Conservation (phyloP, 371 early-diverging fungal species). For the Mucor lusitanicus region DNA sequence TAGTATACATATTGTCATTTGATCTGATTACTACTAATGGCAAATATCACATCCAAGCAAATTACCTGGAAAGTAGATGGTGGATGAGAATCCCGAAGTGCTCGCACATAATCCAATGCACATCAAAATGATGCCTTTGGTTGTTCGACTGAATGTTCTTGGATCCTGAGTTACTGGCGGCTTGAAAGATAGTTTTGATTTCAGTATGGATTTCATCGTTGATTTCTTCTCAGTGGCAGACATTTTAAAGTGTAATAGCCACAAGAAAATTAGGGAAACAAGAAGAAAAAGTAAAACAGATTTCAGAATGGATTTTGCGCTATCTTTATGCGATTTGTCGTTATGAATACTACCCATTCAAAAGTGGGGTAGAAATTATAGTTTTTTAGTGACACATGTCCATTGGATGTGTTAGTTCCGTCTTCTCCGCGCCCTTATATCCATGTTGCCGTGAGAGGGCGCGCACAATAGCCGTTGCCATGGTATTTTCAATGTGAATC, state of each 20-base stretch:
- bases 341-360: background rate
- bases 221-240: background rate
- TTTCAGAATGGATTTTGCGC: background rate
- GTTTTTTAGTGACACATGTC: background rate
- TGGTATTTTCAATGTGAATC: background rate
- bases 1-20: background rate
- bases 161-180: conserved; percentile 24
- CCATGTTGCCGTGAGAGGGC: background rate
- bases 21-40: background rate
- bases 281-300: background rate
- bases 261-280: background rate
- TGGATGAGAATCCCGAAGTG: conserved; percentile 28
- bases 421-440: conserved; percentile 4
- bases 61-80: conserved; percentile 34
- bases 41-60: no score
- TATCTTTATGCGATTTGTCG: conserved; percentile 7
- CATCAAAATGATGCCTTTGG: conserved; percentile 6
- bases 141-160: background rate
- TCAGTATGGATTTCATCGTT: background rate
- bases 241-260: background rate
- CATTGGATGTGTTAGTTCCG: background rate
- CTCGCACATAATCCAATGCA: conserved; percentile 12
- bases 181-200: conserved; percentile 3
- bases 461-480: background rate
- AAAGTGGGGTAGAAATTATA: background rate